Base-by-base conservation (phyloP, 331 rosid species). In the Phaseolus coccineus region DNA sequence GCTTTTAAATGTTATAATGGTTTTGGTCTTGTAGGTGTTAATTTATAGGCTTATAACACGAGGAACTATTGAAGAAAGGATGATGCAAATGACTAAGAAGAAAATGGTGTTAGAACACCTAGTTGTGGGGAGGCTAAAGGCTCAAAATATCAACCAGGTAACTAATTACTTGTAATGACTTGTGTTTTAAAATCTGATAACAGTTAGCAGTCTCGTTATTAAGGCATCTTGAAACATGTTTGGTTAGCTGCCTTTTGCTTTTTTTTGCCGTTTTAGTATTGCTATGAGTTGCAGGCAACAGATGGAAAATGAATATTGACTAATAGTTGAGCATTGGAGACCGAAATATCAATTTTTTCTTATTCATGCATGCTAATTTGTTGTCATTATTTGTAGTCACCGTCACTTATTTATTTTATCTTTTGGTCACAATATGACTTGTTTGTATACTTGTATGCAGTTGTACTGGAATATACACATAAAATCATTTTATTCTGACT, bases 61-160 rank as follows among this genome's bases (percentile, higher is more conserved):
- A 22, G 99, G 96, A 88, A 89, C 92, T 47, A 96, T 96, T 85
- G 99, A 93, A 88, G 99, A 96, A 86, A 90, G 99, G 84, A 96
- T 96, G 99, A 93, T 96, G 98, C 92, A 96, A 78, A 83, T 96
- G 98, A 93, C 99, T n/a, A 96, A 96, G 91, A 96, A 96, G 96
- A 96, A 96, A 88, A 96, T 96, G 99, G 97, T 96, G 81, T 88
- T 96, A 61, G 99, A 96, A 84, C 99, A 96, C 87, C 89, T 96
- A 73, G 99, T 96, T 79, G 99, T 96, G 31, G 99, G 99, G 82
- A 91, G 92, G 89, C 81, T 96, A 69, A 96, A 96, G 88, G 89
- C 97, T 80, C 98, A 91, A 88, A 93, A 91, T 68, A 96, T 93
- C 77, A 96, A 96, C 75, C 99, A 96, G 99, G 99, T 92, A 84